A percentile compares a stretch with the other conserved stretches of the same genome.
These are phyloP conservation scores for Galerina sulciceps DNA, from an alignment of 768 basidiomycete species.

Conservation along the genomic window DNA sequence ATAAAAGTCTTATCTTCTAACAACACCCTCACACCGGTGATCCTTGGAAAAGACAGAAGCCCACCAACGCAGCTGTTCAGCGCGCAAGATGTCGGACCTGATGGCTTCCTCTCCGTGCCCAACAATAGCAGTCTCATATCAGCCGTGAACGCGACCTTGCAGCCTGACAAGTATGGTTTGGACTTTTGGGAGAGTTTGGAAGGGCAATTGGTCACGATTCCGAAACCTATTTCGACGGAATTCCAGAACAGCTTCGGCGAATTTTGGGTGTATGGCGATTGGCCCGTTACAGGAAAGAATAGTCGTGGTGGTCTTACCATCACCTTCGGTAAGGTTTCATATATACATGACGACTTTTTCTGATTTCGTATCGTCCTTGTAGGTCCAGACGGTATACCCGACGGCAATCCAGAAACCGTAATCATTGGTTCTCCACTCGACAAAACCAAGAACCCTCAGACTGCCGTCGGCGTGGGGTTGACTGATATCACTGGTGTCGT, in stretches of 20 bases:
- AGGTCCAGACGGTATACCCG: conserved; percentile 56
- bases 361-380: neutral
- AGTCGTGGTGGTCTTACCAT: conserved; percentile 58
- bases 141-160: conserved; percentile 47
- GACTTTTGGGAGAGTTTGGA: conserved; percentile 72
- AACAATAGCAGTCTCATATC: conserved; percentile 54
- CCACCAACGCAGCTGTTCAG: conserved; percentile 56
- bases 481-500: conserved; percentile 60
- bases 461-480: conserved; percentile 49
- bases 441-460: conserved; percentile 51
- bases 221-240: conserved; percentile 46
- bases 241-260: conserved; percentile 60
- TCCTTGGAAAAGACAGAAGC: conserved; percentile 55
- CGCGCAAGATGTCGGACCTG: conserved; percentile 51
- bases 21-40: conserved; percentile 49
- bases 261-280: conserved; percentile 63
- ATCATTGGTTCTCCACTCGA: conserved; percentile 60
- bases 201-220: conserved; percentile 59
- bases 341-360: neutral
- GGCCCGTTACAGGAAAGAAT: conserved; percentile 60
- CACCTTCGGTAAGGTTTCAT: conserved; percentile 41
- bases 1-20: conserved; percentile 48
- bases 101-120: conserved; percentile 60
- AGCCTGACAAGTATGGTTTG: conserved; percentile 55
- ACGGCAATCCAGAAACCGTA: conserved; percentile 61